Base-by-base conservation (phyloP, 768 basidiomycete species). In the Cystobasidium ongulense region DNA sequence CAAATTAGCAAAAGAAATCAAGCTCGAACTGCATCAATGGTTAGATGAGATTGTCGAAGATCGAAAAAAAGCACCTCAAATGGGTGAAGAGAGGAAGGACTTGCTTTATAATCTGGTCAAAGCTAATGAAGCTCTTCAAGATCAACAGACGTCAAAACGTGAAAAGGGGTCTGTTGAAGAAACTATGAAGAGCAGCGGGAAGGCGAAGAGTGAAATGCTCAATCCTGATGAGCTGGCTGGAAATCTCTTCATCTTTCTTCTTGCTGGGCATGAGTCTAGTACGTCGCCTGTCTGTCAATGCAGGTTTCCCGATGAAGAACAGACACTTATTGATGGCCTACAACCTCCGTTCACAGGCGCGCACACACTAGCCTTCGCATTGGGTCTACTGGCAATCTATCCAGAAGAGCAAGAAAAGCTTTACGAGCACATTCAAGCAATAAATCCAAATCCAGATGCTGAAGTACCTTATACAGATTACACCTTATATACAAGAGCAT, bases 251-350 rank as follows among this genome's bases (percentile, higher is more conserved):
- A 80, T 84, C 13, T 81, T 83, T 72, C 80, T 88, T 27, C 84
- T 87, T 46, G 86, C 87, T 53, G 87, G 87, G 15, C 86, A 87
- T 78, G 87, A 86, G 84, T 74, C 41, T 81, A 75, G 54, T 39
- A 36, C 15, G 25, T 36, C 54, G 13, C n/a, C 5, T 46, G 8
- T 31, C 25, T 27, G 17, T 33, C 54, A 29, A 43, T 17, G 80
- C 4, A 79, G 85, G 39, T 41, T 7, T 7, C 39, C 39, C 72
- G 80, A 84, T n/a, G n/a, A n/a, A n/a, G n/a, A n/a, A n/a, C n/a
- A n/a, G n/a, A n/a, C n/a, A n/a, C n/a, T n/a, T n/a, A n/a, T n/a
- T n/a, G n/a, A n/a, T 0, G 80, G 85, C 2, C 80, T 84, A 61
- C 80, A 80, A 43, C 85, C 85, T 38, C 18, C 18, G 7, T 18